Evolutionary conservation across 306 rosid genomes (phyloP), one percentile per base, ranked within the genome.

Genomic region (Amphicarpaea edgeworthii): DNA sequence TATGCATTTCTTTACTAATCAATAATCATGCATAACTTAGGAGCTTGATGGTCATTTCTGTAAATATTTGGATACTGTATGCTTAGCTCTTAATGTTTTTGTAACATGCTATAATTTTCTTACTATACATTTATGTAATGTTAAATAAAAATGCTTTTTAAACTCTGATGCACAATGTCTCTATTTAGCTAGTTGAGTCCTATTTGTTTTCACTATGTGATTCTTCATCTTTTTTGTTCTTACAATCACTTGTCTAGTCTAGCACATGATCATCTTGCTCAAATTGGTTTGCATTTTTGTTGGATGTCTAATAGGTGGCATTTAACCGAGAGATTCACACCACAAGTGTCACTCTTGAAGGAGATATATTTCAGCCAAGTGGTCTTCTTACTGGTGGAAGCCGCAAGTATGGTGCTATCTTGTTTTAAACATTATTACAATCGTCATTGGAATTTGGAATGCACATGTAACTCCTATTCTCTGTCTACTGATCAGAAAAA

Each of bases 381-480:
- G 99, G 99, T 76, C 96, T 95, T 81, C 77, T 95, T 81, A 95
- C 99, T 19, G 99, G 99, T 70, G 99, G 99, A 83, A 92, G 97
- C 84, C 91, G 97, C 77, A 95, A 85, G 99, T 95, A 90, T 68
- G 88, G n/a, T 60, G 53, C 79, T 68, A 19, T 80, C 37, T 79
- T 79, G 53, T 70, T 63, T 50, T 72, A 34, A 24, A 3, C 34
- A 16, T 61, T 24, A 42, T 72, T 82, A 77, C 34, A 49, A 20
- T 68, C 59, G 24, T 61, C 53, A 53, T 21, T 54, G 1, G 40
- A 59, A 77, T 57, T 21, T 54, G 1, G 40, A 59, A 77, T 57
- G 20, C 55, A 38, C 82, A 68, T 62, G 15, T 32, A 16, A 79
- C 17, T 77, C 26, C 72, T 38, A 59, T 49, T 81, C 40, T 46